Base-by-base conservation (phyloP, 2,329 filamentous ascomycete species). In the Cordyceps javanica region DNA sequence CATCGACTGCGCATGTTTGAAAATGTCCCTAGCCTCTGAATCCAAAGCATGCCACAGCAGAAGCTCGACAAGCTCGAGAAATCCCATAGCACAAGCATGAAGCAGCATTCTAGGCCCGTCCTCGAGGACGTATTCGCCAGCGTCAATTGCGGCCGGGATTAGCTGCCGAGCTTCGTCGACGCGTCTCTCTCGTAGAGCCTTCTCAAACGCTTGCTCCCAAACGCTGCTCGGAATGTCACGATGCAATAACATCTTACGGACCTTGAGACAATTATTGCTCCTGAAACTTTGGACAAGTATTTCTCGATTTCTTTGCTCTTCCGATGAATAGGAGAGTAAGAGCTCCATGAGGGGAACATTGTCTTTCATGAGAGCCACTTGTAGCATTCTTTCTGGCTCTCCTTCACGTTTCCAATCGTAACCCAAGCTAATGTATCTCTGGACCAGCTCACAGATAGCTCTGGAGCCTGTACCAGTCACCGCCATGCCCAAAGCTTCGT, bases 401-500 rank as follows among this genome's bases (percentile, higher is more conserved):
- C 14, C 9, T 10, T 26, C 10, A 16, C 10, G 2, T 3, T 19
- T 21, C 14, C 21, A 13, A 11, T 45, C 28, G 28, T 39, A 13
- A 19, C 34, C 48, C 8, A 39, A n/a, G 8, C 41, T 46, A 5
- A 28, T 28, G 19, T 25, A n/a, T 21, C 14, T 42, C 28, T 23
- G 5, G 6, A 42, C 14, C 2, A 55, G 52, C 21, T 44, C 39
- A 5, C 36, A 1, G 2, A 55, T 38, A 14, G 23, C 39, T 44
- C 25, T 9, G 6, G 10, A 11, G 14, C 52, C 38, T 9, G 30
- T 38, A 2, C n/a, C 38, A 5, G 5, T 13, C 1, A 3, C 9
- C 2, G 0, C 4, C 8, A 6, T 5, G 1, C 9, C 1, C 2
- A 34, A 11, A 10, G 1, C 2, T 4, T 1, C 10, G 5, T 1